phyloP scores from a whole-genome alignment of 345 rosid species.

The Moricandia moricandioides region DNA sequence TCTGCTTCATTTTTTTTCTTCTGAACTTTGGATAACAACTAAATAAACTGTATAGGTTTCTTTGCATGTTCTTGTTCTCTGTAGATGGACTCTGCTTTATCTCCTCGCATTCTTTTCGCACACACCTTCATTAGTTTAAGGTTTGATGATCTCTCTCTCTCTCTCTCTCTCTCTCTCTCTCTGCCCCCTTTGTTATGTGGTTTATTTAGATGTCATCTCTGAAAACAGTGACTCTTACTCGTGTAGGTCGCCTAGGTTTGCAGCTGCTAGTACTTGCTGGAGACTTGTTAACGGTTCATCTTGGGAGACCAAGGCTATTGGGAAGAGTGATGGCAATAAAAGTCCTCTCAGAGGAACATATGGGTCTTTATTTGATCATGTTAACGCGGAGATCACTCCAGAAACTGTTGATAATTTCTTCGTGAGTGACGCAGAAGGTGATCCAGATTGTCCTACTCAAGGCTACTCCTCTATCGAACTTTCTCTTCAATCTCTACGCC shows the following conservation, averaged over 20 bases:
- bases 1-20: not conserved
- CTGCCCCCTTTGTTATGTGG: not conserved
- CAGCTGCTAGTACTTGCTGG: conserved; percentile 32
- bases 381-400: conserved; percentile 55
- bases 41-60: no score
- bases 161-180: no score
- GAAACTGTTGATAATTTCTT: conserved; percentile 79
- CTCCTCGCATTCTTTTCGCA: conserved; percentile 27
- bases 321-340: conserved; percentile 45
- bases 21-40: no score
- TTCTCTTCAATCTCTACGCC: conserved; percentile 53
- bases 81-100: conserved; percentile 48
- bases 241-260: conserved; percentile 38
- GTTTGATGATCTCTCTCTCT: not conserved
- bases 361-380: conserved; percentile 36
- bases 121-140: conserved; percentile 42
- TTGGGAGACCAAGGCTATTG: conserved; percentile 42
- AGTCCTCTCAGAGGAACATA: conserved; percentile 38
- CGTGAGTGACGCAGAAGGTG: conserved; percentile 88
- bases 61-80: no score
- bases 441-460: conserved; percentile 80
- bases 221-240: conserved; percentile 19
- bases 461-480: conserved; percentile 68
- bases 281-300: conserved; percentile 34
- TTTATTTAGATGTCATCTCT: not conserved